These are phyloP conservation scores for Ashbya aceris DNA, from an alignment of 1,139 yeast genomes.

Conservation along the genomic window DNA sequence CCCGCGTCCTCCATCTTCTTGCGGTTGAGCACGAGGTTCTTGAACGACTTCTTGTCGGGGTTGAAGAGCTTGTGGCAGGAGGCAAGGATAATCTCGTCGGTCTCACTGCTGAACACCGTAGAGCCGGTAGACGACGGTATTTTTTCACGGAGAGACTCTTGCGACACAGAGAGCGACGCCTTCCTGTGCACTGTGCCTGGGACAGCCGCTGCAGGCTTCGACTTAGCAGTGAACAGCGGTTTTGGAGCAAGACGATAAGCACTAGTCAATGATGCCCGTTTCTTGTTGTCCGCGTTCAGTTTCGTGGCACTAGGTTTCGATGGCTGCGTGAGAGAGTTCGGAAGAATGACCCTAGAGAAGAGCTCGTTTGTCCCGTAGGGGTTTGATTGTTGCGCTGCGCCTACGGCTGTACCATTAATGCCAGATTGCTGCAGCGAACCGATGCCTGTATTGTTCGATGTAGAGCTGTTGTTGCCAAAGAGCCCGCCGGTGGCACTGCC, in stretches of 20 bases:
- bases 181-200: slow-evolving; percentile 5
- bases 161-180: slow-evolving; percentile 9
- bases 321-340: slow-evolving; percentile 40
- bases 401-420: slow-evolving; percentile 9
- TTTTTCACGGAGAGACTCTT: slow-evolving; percentile 13
- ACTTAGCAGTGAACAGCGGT: slow-evolving; percentile 28
- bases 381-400: slow-evolving; percentile 33
- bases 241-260: slow-evolving; percentile 49
- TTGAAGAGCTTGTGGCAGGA: slow-evolving; percentile 20
- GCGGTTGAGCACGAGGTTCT: slow-evolving; percentile 17
- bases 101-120: slow-evolving; percentile 8
- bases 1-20: slow-evolving; percentile 20
- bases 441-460: slow-evolving; percentile 11
- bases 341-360: slow-evolving; percentile 33
- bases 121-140: slow-evolving; percentile 9
- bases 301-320: slow-evolving; percentile 37
- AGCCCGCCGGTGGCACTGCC: slow-evolving; percentile 18
- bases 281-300: slow-evolving; percentile 42
- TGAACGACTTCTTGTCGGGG: slow-evolving; percentile 23
- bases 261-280: slow-evolving; percentile 48
- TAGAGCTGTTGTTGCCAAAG: slow-evolving; percentile 25
- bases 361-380: slow-evolving; percentile 70
- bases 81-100: slow-evolving; percentile 14
- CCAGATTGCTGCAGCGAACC: neutral
- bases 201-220: slow-evolving; percentile 6